Percentiles rank a stretch among this genome's conserved stretches.
Evolutionary conservation across 495 filamentous ascomycete species (phyloP).

Genomic region (Penicillium atrosanguineum): DNA sequence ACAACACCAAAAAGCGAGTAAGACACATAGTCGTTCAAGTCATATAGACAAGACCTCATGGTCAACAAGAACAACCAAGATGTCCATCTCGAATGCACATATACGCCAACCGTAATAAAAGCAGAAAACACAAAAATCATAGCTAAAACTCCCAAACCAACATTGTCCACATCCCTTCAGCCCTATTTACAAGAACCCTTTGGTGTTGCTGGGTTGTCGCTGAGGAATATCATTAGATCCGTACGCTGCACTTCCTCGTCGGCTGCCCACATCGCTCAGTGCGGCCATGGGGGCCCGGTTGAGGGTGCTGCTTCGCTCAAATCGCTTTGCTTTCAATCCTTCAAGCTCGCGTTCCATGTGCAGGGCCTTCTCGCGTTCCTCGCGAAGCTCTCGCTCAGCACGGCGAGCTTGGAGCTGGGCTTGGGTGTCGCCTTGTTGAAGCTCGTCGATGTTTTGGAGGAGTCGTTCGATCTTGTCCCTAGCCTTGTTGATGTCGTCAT

Average conservation of each 20-base stretch:
- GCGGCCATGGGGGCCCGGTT: conserved; percentile 29
- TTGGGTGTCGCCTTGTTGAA: conserved; percentile 80
- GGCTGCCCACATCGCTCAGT: conserved; percentile 42
- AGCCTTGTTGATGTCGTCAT: conserved; percentile 75
- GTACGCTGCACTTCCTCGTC: conserved; percentile 39
- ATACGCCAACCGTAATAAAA: conserved; percentile 15
- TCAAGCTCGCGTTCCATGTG: conserved; percentile 87
- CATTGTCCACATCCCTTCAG: conserved; percentile 17
- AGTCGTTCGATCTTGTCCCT: conserved; percentile 89
- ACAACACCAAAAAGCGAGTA: conserved; percentile 3
- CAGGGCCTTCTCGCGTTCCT: conserved; percentile 81
- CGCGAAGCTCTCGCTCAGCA: conserved; percentile 83
- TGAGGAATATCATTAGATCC: conserved; percentile 39
- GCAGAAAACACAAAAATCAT: conserved; percentile 10
- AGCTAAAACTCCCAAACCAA: conserved; percentile 15
- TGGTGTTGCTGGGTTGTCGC: conserved; percentile 49
- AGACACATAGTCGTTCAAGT: conserved; percentile 13
- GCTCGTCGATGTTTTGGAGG: conserved; percentile 86
- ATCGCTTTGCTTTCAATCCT: conserved; percentile 71
- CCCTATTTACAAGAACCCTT: conserved; percentile 45
- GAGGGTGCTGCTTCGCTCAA: conserved; percentile 53
- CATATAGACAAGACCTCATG: conserved; percentile 17
- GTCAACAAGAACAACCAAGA: conserved; percentile 12
- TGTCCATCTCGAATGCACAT: conserved; percentile 21
- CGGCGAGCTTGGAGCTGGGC: conserved; percentile 75